Conservation (phyloP, 1,139 yeast genomes). For the Blastobotrys serpentis region DNA sequence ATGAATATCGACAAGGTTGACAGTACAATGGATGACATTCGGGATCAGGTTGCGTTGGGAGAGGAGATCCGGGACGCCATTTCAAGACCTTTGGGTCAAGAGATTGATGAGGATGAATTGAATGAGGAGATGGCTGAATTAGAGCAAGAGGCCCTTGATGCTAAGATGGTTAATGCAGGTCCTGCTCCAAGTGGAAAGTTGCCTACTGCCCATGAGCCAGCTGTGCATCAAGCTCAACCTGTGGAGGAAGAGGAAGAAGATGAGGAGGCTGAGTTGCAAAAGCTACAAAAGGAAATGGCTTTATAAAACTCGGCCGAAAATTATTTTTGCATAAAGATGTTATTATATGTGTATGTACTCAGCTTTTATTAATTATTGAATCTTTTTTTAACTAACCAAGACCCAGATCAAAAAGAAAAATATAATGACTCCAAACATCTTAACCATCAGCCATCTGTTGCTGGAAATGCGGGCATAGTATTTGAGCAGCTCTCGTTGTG, state of each 20-base stretch:
- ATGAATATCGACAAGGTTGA: conserved; percentile 96
- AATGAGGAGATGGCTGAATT: conserved; percentile 90
- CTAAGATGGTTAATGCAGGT: conserved; percentile 53
- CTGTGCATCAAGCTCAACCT: conserved; percentile 35
- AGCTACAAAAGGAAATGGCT: conserved; percentile 94
- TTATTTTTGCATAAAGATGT: neutral
- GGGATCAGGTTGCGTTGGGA: conserved; percentile 93
- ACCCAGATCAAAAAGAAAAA: conserved; percentile 36
- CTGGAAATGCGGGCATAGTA: conserved; percentile 85
- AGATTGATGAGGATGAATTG: conserved; percentile 76
- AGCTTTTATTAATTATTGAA: conserved; percentile 11
- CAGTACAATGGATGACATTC: conserved; percentile 96
- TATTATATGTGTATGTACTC: conserved; percentile 10
- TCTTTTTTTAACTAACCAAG: conserved; percentile 27
- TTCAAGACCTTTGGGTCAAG: conserved; percentile 84
- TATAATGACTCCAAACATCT: conserved; percentile 83
- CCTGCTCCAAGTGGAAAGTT: conserved; percentile 42
- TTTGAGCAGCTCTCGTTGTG: conserved; percentile 88
- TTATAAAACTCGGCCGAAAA: neutral
- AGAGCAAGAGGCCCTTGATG: conserved; percentile 76
- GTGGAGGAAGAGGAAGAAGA: conserved; percentile 35
- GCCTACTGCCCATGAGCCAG: conserved; percentile 33
- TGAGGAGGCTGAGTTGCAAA: conserved; percentile 56
- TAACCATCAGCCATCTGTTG: conserved; percentile 88
- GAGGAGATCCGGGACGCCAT: conserved; percentile 96